Conservation (phyloP, 1,139 yeast genomes). For the Candida gigantensis region DNA sequence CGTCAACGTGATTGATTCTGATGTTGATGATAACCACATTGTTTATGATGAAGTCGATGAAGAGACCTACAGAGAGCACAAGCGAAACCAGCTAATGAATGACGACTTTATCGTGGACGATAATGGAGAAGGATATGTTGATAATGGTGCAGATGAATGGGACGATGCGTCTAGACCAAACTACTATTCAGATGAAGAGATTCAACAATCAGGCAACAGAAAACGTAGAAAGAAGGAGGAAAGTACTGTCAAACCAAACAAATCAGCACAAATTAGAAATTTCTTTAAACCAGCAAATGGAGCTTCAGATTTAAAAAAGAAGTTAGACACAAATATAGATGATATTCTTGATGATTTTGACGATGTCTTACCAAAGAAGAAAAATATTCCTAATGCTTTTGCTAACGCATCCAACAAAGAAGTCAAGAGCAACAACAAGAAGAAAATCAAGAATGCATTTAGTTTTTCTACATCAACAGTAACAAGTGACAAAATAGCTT, state of each 20-base stretch:
- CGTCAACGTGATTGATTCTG: constrained; percentile 18
- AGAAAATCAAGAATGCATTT: constrained; percentile 21
- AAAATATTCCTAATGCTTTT: constrained; percentile 12
- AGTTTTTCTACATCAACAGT: constrained; percentile 28
- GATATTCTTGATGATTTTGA: constrained; percentile 48
- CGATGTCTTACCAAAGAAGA: constrained; percentile 22
- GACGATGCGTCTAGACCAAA: constrained; percentile 53
- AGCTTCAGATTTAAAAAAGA: constrained; percentile 22
- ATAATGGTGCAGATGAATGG: constrained; percentile 91
- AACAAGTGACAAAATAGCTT: constrained; percentile 16
- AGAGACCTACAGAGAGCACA: constrained; percentile 70
- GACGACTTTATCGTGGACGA: constrained; percentile 96
- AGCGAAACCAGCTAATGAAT: constrained; percentile 75
- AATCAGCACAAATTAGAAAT: constrained; percentile 52
- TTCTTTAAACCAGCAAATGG: constrained; percentile 49
- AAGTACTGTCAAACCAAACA: constrained; percentile 45
- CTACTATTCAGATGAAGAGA: constrained; percentile 57
- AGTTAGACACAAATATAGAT: constrained; percentile 41
- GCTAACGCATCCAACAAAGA: constrained; percentile 16
- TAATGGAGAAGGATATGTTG: constrained; percentile 86
- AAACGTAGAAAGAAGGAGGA: constrained; percentile 33
- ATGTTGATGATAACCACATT: constrained; percentile 24
- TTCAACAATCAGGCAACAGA: constrained; percentile 24
- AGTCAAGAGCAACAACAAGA: constrained; percentile 15
- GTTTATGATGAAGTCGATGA: constrained; percentile 91